Evolutionary conservation across 2,329 filamentous ascomycete genomes (phyloP).

Genomic region (Bipolaris sorokiniana): DNA sequence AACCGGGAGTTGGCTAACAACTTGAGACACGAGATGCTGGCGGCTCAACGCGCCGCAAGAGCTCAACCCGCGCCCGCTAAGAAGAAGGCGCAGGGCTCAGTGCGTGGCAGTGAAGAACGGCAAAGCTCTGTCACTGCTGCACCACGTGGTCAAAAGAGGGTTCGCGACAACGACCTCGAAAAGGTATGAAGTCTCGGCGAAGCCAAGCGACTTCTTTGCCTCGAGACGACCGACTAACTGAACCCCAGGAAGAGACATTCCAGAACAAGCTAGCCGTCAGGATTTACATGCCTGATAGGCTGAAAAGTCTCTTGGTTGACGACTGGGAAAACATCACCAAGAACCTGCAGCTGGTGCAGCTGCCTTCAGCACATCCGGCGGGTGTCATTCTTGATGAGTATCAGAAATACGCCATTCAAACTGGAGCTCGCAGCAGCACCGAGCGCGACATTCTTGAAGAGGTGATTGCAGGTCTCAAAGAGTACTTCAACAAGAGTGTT

Average conservation of each 20-base stretch:
- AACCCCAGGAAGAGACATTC: slow-evolving; percentile 81
- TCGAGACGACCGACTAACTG: not conserved
- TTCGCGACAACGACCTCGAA: slow-evolving; percentile 82
- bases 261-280: slow-evolving; percentile 83
- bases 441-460: slow-evolving; percentile 89
- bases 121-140: slow-evolving; percentile 62
- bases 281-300: slow-evolving; percentile 81
- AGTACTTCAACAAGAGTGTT: slow-evolving; percentile 92
- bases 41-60: slow-evolving; percentile 58
- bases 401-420: slow-evolving; percentile 71
- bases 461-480: slow-evolving; percentile 80
- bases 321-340: slow-evolving; percentile 99
- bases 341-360: slow-evolving; percentile 83
- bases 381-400: slow-evolving; percentile 83
- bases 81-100: slow-evolving; percentile 65
- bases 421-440: slow-evolving; percentile 63
- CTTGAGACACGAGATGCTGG: slow-evolving; percentile 71
- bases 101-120: slow-evolving; percentile 79
- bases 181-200: slow-evolving; percentile 60
- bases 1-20: slow-evolving; percentile 87
- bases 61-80: slow-evolving; percentile 55
- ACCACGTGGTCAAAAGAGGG: slow-evolving; percentile 73
- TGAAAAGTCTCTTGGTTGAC: slow-evolving; percentile 93
- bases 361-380: slow-evolving; percentile 79
- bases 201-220: not conserved